phyloP scores from a whole-genome alignment of 2,329 filamentous ascomycete species.

The Torrubiella hemipterigena region DNA sequence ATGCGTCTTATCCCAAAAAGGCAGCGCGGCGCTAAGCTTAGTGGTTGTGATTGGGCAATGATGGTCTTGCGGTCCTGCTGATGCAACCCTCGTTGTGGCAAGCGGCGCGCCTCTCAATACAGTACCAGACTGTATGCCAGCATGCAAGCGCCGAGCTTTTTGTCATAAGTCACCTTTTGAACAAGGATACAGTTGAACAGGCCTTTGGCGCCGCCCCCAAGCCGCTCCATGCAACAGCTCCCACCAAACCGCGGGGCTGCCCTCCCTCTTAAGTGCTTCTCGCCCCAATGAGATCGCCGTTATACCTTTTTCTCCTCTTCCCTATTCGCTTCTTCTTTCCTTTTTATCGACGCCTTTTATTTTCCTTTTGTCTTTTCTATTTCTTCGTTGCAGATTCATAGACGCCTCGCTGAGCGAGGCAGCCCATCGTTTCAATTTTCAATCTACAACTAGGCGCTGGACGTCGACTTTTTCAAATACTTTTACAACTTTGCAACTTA shows the following conservation, averaged over 20 bases:
- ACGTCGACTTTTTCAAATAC: constrained; percentile 15
- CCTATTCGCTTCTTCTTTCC: constrained; percentile 19
- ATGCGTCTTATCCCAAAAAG: no score
- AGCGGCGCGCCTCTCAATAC: no score
- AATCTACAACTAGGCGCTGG: constrained; percentile 19
- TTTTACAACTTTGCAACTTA: constrained; percentile 2
- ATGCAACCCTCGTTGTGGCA: no score
- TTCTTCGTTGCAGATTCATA: constrained; percentile 10
- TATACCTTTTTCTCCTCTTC: constrained; percentile 19
- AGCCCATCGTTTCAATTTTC: constrained; percentile 25
- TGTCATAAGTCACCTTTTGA: neutral
- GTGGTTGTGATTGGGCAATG: no score
- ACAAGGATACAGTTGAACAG: neutral
- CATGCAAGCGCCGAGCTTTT: neutral
- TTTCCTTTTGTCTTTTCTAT: constrained; percentile 14
- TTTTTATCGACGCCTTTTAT: constrained; percentile 15
- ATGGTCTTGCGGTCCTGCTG: no score
- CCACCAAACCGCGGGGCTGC: neutral
- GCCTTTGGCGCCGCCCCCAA: neutral
- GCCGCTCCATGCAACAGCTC: neutral
- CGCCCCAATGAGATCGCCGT: constrained; percentile 8
- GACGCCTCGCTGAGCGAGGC: constrained; percentile 32
- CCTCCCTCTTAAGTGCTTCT: constrained; percentile 2
- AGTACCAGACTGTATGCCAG: no score
- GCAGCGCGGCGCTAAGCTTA: no score